Conservation (phyloP, 768 basidiomycete species). For the Pluteus cervinus region DNA sequence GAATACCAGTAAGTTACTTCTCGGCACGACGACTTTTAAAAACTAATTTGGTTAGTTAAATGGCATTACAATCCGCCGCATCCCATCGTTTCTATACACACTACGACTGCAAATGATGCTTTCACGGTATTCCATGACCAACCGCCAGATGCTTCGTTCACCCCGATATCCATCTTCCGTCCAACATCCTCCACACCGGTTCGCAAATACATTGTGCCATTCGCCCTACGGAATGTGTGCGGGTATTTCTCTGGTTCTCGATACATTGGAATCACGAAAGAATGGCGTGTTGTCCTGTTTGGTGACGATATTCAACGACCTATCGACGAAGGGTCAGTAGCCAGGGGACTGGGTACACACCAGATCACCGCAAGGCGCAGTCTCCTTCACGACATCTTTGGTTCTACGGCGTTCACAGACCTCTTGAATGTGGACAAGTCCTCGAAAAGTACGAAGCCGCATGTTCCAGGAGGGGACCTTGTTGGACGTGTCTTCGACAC, state of each 20-base stretch:
- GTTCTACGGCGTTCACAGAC: conserved; percentile 58
- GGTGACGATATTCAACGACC: conserved; percentile 48
- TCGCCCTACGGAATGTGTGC: conserved; percentile 48
- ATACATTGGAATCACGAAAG: conserved; percentile 64
- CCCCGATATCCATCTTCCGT: conserved; percentile 44
- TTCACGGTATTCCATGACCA: conserved; percentile 53
- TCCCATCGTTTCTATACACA: conserved; percentile 38
- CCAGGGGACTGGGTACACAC: conserved; percentile 26
- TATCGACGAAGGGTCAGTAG: conserved; percentile 35
- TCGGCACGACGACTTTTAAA: neutral
- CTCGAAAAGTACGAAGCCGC: conserved; percentile 7
- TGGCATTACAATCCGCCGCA: conserved; percentile 45
- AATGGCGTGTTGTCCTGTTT: conserved; percentile 61
- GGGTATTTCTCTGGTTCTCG: no score
- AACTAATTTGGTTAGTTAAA: conserved; percentile 34
- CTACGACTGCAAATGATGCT: conserved; percentile 50
- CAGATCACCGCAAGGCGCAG: conserved; percentile 34
- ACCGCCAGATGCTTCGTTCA: conserved; percentile 16
- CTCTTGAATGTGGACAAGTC: conserved; percentile 15
- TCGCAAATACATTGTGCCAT: conserved; percentile 47
- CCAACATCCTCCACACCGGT: conserved; percentile 37
- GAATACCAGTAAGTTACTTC: conserved; percentile 46
- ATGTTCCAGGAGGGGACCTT: conserved; percentile 26
- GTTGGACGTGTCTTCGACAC: conserved; percentile 52
- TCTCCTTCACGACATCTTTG: conserved; percentile 90